These are phyloP conservation scores for Aspergillus heteromorphus DNA, from an alignment of 495 filamentous ascomycete genomes.

Conservation along the genomic window DNA sequence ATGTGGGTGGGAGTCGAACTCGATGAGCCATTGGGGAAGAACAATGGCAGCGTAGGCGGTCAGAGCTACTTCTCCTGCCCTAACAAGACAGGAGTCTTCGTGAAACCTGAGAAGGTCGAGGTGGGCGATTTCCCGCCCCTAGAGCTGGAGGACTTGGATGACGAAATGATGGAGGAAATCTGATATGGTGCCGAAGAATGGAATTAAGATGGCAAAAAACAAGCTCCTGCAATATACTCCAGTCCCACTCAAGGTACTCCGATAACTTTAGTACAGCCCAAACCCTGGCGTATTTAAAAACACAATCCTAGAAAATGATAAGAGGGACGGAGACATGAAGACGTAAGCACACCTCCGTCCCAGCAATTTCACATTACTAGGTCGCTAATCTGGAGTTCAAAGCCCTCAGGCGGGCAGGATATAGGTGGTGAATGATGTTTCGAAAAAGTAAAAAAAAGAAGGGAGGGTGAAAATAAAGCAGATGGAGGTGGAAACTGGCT, in stretches of 20 bases:
- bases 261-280: not conserved
- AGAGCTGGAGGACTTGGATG: constrained; percentile 53
- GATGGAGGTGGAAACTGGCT: not conserved
- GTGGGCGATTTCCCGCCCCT: constrained; percentile 76
- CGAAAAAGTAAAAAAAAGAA: not conserved
- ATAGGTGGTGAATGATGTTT: not conserved
- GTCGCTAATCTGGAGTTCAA: not conserved
- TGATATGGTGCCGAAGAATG: constrained; percentile 21
- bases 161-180: constrained; percentile 89
- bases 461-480: not conserved
- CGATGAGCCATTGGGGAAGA: constrained; percentile 85
- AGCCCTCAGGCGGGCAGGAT: not conserved
- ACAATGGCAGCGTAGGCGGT: constrained; percentile 78
- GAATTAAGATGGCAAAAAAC: not conserved
- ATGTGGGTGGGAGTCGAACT: constrained; percentile 82
- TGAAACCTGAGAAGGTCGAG: constrained; percentile 84
- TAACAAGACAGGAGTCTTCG: constrained; percentile 75
- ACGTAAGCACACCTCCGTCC: not conserved
- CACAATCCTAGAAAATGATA: not conserved
- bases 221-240: not conserved
- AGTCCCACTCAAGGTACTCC: not conserved
- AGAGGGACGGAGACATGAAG: not conserved
- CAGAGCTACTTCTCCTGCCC: constrained; percentile 69
- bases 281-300: not conserved
- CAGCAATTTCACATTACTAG: not conserved